Percentiles rank a stretch among this genome's conserved stretches.
Evolutionary conservation across 2,329 filamentous ascomycete genomes (phyloP).

Genomic region (Colletotrichum sp.): DNA sequence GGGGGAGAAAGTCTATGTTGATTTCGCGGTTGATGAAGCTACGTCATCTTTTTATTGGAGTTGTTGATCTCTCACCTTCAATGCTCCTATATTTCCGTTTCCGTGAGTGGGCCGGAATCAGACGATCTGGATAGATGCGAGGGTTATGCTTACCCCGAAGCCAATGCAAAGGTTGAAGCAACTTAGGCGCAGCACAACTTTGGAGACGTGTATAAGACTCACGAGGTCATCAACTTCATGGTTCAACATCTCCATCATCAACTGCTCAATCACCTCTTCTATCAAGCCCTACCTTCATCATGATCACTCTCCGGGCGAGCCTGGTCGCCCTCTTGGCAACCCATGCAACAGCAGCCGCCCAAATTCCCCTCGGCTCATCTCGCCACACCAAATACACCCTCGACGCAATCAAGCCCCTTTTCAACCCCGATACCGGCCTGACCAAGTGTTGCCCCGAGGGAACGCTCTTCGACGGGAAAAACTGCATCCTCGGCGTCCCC

Average conservation of each 20-base stretch:
- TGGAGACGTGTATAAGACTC: neutral
- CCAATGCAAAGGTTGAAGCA: no score
- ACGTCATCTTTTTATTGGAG: neutral
- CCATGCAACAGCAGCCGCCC: neutral
- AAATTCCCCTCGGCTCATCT: neutral
- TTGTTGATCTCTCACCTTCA: no score
- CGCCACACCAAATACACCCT: neutral
- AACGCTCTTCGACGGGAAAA: neutral
- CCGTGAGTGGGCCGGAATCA: no score
- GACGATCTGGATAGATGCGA: no score
- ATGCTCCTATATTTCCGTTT: neutral
- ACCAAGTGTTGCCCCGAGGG: neutral
- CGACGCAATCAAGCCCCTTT: neutral
- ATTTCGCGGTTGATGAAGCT: no score
- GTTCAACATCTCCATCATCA: neutral
- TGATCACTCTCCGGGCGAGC: neutral
- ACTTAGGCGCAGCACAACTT: no score
- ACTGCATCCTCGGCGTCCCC: neutral
- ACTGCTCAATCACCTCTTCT: fast-evolving
- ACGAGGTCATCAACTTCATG: neutral
- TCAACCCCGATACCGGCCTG: neutral
- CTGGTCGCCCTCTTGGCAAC: neutral
- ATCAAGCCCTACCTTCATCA: neutral
- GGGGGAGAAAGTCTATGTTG: no score
- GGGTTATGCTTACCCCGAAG: no score